Base-by-base conservation (phyloP, 1,284 basidiomycete species). In the Trichosporon sp. region DNA sequence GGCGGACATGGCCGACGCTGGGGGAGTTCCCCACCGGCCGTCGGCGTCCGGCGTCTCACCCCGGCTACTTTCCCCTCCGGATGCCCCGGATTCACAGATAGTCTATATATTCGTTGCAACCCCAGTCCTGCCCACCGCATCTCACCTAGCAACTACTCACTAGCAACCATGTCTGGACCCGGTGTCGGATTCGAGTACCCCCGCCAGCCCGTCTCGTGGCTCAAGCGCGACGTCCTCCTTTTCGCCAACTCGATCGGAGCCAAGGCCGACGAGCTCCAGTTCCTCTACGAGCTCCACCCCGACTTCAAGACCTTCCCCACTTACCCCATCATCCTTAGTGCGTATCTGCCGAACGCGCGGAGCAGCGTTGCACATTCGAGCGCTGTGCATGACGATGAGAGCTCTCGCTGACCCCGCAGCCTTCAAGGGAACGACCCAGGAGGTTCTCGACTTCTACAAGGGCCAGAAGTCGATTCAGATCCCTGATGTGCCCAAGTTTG, bases 161-260 rank as follows among this genome's bases (percentile, higher is more conserved):
- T 7, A 61, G 11, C 31, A 32, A 32, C 31, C 31, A 73, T 69
- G 72, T 56, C 59, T 65, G 68, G 66, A 69, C 69, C 67, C 56
- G 68, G 68, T 46, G 63, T 63, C 21, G 73, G 73, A n/a, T 69
- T 68, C 73, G 67, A 74, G 67, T 74, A 70, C 67, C 70, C 70
- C 19, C 67, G 64, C 65, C 26, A 21, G 19, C 67, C 64, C 26
- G 70, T 71, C 31, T 66, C 46, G 19, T 74, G 73, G 73, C 68
- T 70, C 48, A 63, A 74, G 70, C 73, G 73, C 59, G 73, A 74
- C 12, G 68, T 21, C 16, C 73, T 74, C 19, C 73, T 74, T 21
- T 74, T 74, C 61, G 73, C 73, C 68, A 74, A 71, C 73, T 74
- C 73, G 65, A 71, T 74, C 48, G 73, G 73, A 51, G 73, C 73